Evolutionary conservation across 1,284 basidiomycete species (phyloP).

Genomic region (Anthracocystis walkeri): DNA sequence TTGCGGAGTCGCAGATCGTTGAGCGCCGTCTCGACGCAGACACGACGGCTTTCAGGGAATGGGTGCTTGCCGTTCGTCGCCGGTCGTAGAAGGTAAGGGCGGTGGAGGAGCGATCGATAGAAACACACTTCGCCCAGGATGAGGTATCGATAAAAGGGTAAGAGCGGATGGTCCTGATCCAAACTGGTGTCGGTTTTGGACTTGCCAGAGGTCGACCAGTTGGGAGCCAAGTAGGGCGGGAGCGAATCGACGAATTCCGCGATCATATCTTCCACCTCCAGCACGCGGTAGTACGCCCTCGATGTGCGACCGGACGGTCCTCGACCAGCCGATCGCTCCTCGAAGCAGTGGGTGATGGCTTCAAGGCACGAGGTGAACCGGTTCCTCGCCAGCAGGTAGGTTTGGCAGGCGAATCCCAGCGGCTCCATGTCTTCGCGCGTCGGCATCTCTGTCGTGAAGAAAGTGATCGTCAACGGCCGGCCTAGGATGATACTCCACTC

Average conservation of each 20-base stretch:
- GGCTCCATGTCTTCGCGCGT: slow-evolving; percentile 49
- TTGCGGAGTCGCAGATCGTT: slow-evolving; percentile 49
- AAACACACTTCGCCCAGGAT: slow-evolving; percentile 48
- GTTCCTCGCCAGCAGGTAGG: slow-evolving; percentile 45
- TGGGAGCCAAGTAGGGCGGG: slow-evolving; percentile 43
- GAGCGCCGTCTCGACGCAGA: slow-evolving; percentile 49
- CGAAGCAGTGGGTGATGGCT: slow-evolving; percentile 50
- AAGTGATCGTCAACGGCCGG: slow-evolving; percentile 47
- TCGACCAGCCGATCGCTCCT: slow-evolving; percentile 38
- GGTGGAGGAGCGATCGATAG: slow-evolving; percentile 51
- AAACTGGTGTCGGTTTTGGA: slow-evolving; percentile 44
- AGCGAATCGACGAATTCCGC: slow-evolving; percentile 50
- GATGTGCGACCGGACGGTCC: slow-evolving; percentile 35
- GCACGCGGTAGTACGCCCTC: slow-evolving; percentile 44
- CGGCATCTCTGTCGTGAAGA: slow-evolving; percentile 49
- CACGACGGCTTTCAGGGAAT: slow-evolving; percentile 40
- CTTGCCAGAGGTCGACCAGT: slow-evolving; percentile 36
- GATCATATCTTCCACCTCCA: slow-evolving; percentile 52
- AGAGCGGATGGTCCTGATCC: slow-evolving; percentile 47
- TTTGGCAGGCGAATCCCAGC: slow-evolving; percentile 47
- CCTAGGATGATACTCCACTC: slow-evolving; percentile 55
- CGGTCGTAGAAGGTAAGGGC: slow-evolving; percentile 44
- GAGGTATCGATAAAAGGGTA: slow-evolving; percentile 51
- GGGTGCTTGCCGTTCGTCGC: slow-evolving; percentile 49
- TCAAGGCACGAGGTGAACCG: slow-evolving; percentile 46